Evolutionary conservation across 805 yeast genomes (phyloP).

Genomic region (Sporopachydermia lactativora): DNA sequence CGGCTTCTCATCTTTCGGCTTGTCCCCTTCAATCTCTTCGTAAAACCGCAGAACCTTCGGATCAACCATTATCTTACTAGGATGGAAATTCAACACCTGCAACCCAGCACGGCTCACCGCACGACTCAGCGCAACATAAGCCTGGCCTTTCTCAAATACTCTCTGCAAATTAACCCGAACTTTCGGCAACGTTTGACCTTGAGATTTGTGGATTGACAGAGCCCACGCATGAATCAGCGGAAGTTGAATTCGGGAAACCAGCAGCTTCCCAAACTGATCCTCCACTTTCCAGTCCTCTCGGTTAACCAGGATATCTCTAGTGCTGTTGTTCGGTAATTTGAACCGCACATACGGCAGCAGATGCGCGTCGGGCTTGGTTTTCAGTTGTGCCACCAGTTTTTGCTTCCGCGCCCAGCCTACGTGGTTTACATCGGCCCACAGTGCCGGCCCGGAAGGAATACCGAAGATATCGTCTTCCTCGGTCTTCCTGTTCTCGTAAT

Average conservation of each 20-base stretch:
- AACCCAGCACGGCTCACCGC: slow-evolving; percentile 76
- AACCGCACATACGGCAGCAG: slow-evolving; percentile 68
- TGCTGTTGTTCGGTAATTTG: slow-evolving; percentile 50
- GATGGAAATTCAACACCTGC: slow-evolving; percentile 64
- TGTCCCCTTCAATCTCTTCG: slow-evolving; percentile 24
- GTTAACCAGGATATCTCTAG: slow-evolving; percentile 63
- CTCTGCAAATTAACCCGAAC: slow-evolving; percentile 64
- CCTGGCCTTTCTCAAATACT: slow-evolving; percentile 87
- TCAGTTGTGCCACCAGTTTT: not conserved
- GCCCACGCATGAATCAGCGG: slow-evolving; percentile 97
- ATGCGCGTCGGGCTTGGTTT: not conserved
- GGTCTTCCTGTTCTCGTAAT: slow-evolving; percentile 9
- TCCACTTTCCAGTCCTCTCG: slow-evolving; percentile 76
- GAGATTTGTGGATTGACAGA: slow-evolving; percentile 87
- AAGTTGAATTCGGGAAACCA: slow-evolving; percentile 65
- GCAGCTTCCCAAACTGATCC: slow-evolving; percentile 51
- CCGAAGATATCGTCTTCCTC: slow-evolving; percentile 14
- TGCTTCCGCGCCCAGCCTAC: not conserved
- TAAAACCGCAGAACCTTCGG: slow-evolving; percentile 62
- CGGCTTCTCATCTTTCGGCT: slow-evolving; percentile 7
- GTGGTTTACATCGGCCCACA: not conserved
- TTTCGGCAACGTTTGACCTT: slow-evolving; percentile 75
- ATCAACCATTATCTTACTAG: slow-evolving; percentile 52
- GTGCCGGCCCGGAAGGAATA: slow-evolving; percentile 6
- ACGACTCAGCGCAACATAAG: slow-evolving; percentile 88